Base-by-base conservation (phyloP, 1,284 basidiomycete genomes). In the Rhodotorula mucilaginosa region DNA sequence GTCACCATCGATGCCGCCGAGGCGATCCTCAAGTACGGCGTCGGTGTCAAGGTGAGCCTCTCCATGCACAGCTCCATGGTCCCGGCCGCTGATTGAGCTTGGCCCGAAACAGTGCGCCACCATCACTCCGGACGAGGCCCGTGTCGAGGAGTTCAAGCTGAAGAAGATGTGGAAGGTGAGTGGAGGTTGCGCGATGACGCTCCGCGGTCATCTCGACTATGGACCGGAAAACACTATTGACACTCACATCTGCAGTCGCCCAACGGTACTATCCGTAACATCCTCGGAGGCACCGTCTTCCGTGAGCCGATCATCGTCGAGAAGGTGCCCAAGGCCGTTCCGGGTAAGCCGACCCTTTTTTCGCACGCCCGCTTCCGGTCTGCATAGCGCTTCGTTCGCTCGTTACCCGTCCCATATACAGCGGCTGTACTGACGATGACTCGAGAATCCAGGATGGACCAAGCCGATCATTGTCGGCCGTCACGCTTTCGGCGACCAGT, bases 401-500 rank as follows among this genome's bases (percentile, higher is more conserved):
- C 59, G 39, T 52, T 7, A 5, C 12, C 13, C 23, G 31, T 47
- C 52, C 0, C 29, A 8, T 19, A 34, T 21, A 13, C 47, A 29
- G 19, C 39, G 39, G 39, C 1, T 39, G 39, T 39, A 16, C 58
- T 46, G 58, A 46, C 58, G 5, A 23, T 18, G 5, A 15, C 18
- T 13, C 48, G 21, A 8, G 1, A 2, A 12, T 7, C 10, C 47
- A 58, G 96, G 97, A 65, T 99, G 96, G 96, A 87, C 88, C 72
- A 95, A 97, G 81, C 95, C 97, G 58, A 99, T 99, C 80, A 85
- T 93, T 75, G 97, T 99, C 76, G 96, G 96, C 59, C 89, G 96
- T 79, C 96, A 99, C 82, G 96, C 96, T 7, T 97, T 94, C 79
- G 96, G 96, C 79, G 96, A 98, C 83, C 77, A 91, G 88, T 97